These are phyloP conservation scores for Auriscalpium orientale DNA, from an alignment of 768 basidiomycete genomes.

Conservation along the genomic window DNA sequence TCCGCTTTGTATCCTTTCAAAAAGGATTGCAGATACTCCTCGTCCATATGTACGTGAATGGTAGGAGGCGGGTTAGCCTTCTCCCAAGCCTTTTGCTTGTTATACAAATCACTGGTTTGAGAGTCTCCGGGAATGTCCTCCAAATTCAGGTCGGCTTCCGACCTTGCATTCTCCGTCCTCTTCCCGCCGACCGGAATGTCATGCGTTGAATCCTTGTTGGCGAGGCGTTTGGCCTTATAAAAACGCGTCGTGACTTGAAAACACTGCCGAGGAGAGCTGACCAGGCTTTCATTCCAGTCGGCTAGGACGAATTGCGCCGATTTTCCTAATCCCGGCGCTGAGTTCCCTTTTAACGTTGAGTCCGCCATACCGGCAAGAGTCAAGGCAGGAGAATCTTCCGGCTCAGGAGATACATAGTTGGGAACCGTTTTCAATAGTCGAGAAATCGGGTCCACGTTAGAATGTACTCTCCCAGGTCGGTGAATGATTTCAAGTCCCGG, in stretches of 20 bases:
- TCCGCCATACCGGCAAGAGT: too few relatives aligned
- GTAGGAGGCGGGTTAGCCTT: not conserved
- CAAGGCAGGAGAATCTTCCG: too few relatives aligned
- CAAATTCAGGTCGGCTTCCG: too few relatives aligned
- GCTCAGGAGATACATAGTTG: not conserved
- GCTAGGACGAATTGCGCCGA: not conserved
- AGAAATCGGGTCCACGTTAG: slow-evolving; percentile 24
- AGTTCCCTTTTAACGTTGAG: too few relatives aligned
- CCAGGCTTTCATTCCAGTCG: not conserved
- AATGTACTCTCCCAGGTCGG: slow-evolving; percentile 25
- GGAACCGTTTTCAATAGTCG: slow-evolving; percentile 2
- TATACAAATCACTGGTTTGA: too few relatives aligned
- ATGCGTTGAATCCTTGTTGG: too few relatives aligned
- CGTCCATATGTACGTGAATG: not conserved
- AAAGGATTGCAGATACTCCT: not conserved
- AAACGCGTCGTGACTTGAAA: too few relatives aligned
- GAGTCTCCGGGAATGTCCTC: too few relatives aligned
- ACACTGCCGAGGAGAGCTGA: too few relatives aligned
- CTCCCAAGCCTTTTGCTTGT: not conserved
- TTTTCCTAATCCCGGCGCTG: not conserved
- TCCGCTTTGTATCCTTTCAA: not conserved
- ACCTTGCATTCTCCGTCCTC: too few relatives aligned
- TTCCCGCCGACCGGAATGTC: too few relatives aligned
- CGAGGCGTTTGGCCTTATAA: too few relatives aligned
- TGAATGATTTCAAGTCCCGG: slow-evolving; percentile 25